phyloP scores from a whole-genome alignment of 2,329 filamentous ascomycete genomes.

The Fusarium nisikadoi region DNA sequence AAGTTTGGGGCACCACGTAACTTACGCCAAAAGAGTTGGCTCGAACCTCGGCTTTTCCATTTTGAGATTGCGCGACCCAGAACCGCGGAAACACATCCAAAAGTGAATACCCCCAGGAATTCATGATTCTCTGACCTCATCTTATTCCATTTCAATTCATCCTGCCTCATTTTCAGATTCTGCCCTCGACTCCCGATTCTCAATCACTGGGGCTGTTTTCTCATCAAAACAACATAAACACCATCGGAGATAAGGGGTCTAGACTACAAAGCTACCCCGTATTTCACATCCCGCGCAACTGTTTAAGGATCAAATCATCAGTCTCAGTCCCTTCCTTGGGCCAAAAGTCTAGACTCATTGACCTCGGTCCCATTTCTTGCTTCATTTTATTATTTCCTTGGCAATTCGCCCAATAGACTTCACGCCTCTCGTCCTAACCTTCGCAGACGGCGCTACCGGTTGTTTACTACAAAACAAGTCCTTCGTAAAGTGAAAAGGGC shows the following conservation, averaged over 20 bases:
- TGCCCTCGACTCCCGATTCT: not conserved
- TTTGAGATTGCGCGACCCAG: constrained; percentile 12
- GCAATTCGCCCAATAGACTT: constrained; percentile 8
- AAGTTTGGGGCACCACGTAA: not conserved
- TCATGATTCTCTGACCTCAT: constrained; percentile 14
- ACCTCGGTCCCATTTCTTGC: constrained; percentile 6
- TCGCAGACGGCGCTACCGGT: constrained; percentile 7
- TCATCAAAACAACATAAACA: not conserved
- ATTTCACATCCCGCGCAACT: not conserved
- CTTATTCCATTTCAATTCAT: constrained; percentile 6
- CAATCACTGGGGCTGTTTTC: not conserved
- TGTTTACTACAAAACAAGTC: not conserved
- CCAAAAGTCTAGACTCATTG: constrained; percentile 21
- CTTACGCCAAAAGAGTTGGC: not conserved
- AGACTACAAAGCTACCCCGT: not conserved
- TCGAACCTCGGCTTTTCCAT: constrained; percentile 39
- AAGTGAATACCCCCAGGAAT: constrained; percentile 1
- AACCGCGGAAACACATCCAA: constrained; percentile 27
- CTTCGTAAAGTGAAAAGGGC: not conserved
- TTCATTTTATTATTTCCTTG: constrained; percentile 3
- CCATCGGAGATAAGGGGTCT: not conserved
- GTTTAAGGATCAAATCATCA: not conserved
- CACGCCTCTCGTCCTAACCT: constrained; percentile 16
- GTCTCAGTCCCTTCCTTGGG: not conserved
- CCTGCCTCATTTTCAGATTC: not conserved